Percentiles rank a stretch among this genome's conserved stretches.
phyloP scores from a whole-genome alignment of 305 asterid species.

The Salvia sclarea region DNA sequence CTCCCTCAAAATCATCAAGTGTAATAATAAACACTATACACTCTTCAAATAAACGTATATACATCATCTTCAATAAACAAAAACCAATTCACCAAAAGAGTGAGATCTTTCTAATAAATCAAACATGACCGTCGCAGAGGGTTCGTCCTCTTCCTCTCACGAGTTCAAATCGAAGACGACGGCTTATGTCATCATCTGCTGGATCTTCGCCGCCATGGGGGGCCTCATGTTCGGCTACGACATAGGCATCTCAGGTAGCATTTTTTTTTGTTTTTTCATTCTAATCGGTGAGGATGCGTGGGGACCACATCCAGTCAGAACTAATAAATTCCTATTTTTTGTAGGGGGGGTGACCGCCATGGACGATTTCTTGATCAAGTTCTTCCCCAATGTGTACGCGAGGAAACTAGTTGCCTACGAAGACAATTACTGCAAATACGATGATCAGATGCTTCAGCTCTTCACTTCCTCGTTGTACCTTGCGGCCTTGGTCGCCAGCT shows the following conservation, averaged over 20 bases:
- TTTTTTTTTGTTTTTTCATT: too few relatives aligned
- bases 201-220: constrained; percentile 53
- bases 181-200: constrained; percentile 39
- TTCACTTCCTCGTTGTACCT: constrained; percentile 74
- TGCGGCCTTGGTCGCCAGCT: constrained; percentile 69
- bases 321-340: too few relatives aligned
- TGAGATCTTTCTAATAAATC: too few relatives aligned
- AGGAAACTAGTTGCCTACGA: constrained; percentile 43
- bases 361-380: constrained; percentile 56
- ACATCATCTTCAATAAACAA: background rate
- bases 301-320: too few relatives aligned
- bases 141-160: background rate
- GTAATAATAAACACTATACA: background rate
- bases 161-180: constrained; percentile 31
- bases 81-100: background rate
- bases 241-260: constrained; percentile 69
- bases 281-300: too few relatives aligned
- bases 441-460: constrained; percentile 70
- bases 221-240: constrained; percentile 56
- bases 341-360: constrained; percentile 28
- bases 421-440: constrained; percentile 69
- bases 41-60: background rate
- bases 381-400: constrained; percentile 47
- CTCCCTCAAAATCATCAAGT: background rate
- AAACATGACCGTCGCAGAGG: constrained; percentile 22